Conservation (phyloP, 1,139 yeast species). For the Hansenula sp. region DNA sequence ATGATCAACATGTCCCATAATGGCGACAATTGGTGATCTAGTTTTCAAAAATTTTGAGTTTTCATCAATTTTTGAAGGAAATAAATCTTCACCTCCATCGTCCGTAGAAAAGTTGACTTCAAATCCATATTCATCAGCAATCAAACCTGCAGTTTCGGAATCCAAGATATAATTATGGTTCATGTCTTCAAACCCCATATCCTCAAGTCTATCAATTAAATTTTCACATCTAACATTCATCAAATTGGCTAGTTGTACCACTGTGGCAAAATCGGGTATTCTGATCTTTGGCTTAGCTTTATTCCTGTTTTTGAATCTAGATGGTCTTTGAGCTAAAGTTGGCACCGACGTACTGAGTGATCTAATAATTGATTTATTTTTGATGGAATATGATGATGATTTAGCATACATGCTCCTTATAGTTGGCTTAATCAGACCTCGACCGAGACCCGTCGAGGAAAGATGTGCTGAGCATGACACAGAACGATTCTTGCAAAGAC, state of each 20-base stretch:
- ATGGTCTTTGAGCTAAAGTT: slow-evolving; percentile 2
- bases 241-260: slow-evolving; percentile 60
- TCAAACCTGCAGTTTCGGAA: slow-evolving; percentile 76
- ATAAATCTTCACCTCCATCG: slow-evolving; percentile 41
- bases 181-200: slow-evolving; percentile 72
- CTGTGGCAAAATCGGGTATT: slow-evolving; percentile 21
- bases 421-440: too few relatives aligned
- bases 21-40: slow-evolving; percentile 92
- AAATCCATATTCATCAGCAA: slow-evolving; percentile 86
- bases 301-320: slow-evolving; percentile 1
- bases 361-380: not conserved
- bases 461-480: too few relatives aligned
- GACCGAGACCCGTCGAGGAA: too few relatives aligned
- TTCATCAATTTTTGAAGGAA: slow-evolving; percentile 48
- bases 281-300: slow-evolving; percentile 3
- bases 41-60: slow-evolving; percentile 46
- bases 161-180: slow-evolving; percentile 79
- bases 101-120: slow-evolving; percentile 44
- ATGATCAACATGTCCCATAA: slow-evolving; percentile 99
- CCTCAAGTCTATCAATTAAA: slow-evolving; percentile 53
- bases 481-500: too few relatives aligned
- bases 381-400: not conserved
- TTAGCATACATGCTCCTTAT: too few relatives aligned
- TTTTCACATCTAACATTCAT: slow-evolving; percentile 60
- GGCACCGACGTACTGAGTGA: not conserved